Percentiles rank a stretch among this genome's conserved stretches.
phyloP scores from a whole-genome alignment of 2,329 filamentous ascomycete genomes.

The Metarhizium sp. region DNA sequence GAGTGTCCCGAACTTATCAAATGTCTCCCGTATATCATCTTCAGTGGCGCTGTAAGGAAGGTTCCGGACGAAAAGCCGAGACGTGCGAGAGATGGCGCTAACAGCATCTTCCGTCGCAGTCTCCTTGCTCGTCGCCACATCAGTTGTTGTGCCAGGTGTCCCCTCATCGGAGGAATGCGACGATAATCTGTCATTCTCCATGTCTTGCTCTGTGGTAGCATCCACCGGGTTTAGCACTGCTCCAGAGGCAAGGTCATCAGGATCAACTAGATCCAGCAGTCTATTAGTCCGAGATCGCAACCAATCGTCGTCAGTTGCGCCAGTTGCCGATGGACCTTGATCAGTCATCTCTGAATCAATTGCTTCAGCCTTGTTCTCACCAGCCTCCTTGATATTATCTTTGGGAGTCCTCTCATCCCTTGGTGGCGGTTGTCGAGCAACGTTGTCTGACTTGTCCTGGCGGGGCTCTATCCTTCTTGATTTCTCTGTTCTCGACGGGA shows the following conservation, averaged over 20 bases:
- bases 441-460: constrained; percentile 4
- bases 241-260: constrained; percentile 42
- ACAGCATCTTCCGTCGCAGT: constrained; percentile 23
- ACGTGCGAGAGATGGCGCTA: constrained; percentile 59
- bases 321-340: constrained; percentile 19
- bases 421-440: constrained; percentile 3
- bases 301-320: constrained; percentile 79
- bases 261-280: constrained; percentile 73
- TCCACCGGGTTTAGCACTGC: constrained; percentile 6
- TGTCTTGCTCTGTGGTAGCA: constrained; percentile 9
- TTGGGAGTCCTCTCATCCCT: constrained; percentile 7
- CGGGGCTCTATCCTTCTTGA: constrained; percentile 25
- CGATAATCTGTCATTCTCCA: constrained; percentile 11
- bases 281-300: constrained; percentile 80
- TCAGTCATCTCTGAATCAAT: constrained; percentile 14
- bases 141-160: constrained; percentile 17
- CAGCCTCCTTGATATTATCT: constrained; percentile 1
- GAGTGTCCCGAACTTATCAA: constrained; percentile 63
- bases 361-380: constrained; percentile 8
- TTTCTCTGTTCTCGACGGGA: constrained; percentile 44
- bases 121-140: constrained; percentile 20
- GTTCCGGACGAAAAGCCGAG: constrained; percentile 81
- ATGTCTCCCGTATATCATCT: constrained; percentile 64
- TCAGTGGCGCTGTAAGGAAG: constrained; percentile 72
- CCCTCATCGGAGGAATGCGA: constrained; percentile 17